phyloP scores from a whole-genome alignment of 768 basidiomycete genomes.

The Cubamyces sp. region DNA sequence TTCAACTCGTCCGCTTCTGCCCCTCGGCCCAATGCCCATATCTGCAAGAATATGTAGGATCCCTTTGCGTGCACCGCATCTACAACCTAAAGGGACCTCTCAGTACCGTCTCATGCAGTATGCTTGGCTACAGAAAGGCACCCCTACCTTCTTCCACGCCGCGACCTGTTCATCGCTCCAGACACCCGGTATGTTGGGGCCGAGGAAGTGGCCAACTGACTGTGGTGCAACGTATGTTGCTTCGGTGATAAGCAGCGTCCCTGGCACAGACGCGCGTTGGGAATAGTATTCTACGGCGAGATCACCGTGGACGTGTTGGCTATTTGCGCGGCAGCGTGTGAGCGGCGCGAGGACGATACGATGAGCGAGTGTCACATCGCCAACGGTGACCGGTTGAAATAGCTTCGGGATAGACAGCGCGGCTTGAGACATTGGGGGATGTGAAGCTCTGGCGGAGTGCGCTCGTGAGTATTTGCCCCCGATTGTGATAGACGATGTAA shows the following conservation, averaged over 20 bases:
- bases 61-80: conserved; percentile 57
- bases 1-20: conserved; percentile 39
- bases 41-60: conserved; percentile 54
- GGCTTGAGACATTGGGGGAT: neutral
- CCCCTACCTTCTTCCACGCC: conserved; percentile 7
- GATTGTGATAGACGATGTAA: neutral
- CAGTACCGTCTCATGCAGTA: neutral
- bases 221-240: conserved; percentile 30
- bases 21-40: conserved; percentile 56
- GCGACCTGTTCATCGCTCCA: conserved; percentile 8
- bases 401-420: conserved; percentile 10
- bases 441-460: neutral
- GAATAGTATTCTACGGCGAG: conserved; percentile 42
- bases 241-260: conserved; percentile 51
- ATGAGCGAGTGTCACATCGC: conserved; percentile 36
- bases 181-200: neutral
- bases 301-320: conserved; percentile 35
- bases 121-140: neutral
- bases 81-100: conserved; percentile 44
- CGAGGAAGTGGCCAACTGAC: neutral
- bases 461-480: neutral
- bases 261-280: conserved; percentile 41
- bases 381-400: conserved; percentile 40
- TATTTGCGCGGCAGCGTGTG: conserved; percentile 38
- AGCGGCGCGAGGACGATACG: conserved; percentile 44